A percentile compares a stretch with the other conserved stretches of the same genome.
These are phyloP conservation scores for Turnera subulata DNA, from an alignment of 345 rosid species.

Conservation along the genomic window DNA sequence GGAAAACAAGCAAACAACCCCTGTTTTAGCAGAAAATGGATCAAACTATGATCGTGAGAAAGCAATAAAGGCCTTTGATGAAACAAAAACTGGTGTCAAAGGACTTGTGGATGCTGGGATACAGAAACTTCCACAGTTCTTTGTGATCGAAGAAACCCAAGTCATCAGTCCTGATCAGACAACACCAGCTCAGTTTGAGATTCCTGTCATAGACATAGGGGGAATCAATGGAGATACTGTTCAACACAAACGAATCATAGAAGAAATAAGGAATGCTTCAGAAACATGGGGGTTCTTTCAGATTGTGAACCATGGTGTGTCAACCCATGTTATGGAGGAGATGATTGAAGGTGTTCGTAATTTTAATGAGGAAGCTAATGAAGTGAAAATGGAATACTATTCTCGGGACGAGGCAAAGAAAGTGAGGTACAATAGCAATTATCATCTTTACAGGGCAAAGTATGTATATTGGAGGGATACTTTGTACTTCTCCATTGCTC, in stretches of 20 bases:
- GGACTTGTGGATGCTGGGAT: too few relatives aligned
- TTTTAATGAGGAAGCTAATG: conserved; percentile 21
- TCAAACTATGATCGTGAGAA: too few relatives aligned
- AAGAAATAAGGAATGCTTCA: too few relatives aligned
- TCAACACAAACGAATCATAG: not conserved
- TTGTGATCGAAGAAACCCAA: too few relatives aligned
- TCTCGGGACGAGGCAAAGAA: conserved; percentile 10
- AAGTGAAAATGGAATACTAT: conserved; percentile 16
- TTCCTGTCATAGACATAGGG: conserved; percentile 13
- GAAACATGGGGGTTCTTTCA: too few relatives aligned
- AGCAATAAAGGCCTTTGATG: too few relatives aligned
- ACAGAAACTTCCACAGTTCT: too few relatives aligned
- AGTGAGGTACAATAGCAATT: conserved; percentile 18
- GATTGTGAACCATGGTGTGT: conserved; percentile 25
- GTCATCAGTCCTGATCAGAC: too few relatives aligned
- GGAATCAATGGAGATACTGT: not conserved
- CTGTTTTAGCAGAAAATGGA: too few relatives aligned
- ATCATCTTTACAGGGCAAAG: conserved; percentile 11
- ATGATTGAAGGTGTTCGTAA: conserved; percentile 12
- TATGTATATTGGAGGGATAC: conserved; percentile 34
- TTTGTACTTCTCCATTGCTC: conserved; percentile 8
- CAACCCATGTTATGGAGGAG: not conserved
- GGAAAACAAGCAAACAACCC: too few relatives aligned
- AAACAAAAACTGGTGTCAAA: too few relatives aligned
- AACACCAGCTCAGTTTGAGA: too few relatives aligned